These are phyloP conservation scores for Colletotrichum sp. DNA, from an alignment of 2,329 filamentous ascomycete species.

Conservation along the genomic window DNA sequence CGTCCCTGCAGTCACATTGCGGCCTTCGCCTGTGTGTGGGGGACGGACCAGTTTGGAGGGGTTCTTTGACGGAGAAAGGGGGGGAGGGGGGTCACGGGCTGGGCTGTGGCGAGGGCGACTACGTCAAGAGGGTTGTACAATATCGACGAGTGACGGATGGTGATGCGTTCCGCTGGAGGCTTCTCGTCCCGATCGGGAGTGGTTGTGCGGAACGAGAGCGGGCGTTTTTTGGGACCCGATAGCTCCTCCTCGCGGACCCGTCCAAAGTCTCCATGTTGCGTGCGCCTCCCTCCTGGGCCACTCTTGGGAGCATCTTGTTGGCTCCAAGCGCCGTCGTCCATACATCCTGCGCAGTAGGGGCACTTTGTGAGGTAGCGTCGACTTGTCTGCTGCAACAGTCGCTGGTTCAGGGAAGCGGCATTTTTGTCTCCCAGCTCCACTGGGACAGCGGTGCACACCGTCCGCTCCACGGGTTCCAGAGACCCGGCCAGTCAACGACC, in stretches of 20 bases:
- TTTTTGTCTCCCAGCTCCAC: constrained; percentile 11
- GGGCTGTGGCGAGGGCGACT: constrained; percentile 12
- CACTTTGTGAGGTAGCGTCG: neutral
- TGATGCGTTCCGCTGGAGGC: constrained; percentile 1
- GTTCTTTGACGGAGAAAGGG: neutral
- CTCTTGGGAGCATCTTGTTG: neutral
- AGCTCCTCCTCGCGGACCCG: neutral
- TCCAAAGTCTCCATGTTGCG: neutral
- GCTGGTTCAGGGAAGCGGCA: constrained; percentile 7
- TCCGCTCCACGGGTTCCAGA: constrained; percentile 11
- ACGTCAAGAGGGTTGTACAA: constrained; percentile 17
- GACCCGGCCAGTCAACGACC: neutral
- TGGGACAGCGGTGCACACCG: neutral
- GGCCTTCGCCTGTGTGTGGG: neutral
- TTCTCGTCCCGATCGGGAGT: neutral
- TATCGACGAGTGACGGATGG: neutral
- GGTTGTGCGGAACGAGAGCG: neutral
- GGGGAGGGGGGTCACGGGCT: constrained; percentile 3
- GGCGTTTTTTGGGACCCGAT: neutral
- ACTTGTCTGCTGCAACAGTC: constrained; percentile 3
- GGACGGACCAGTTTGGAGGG: neutral
- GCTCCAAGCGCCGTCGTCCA: neutral
- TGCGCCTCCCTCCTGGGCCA: neutral
- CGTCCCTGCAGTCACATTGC: neutral
- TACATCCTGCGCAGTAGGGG: neutral